Evolutionary conservation across 169 alveolate genomes (phyloP), one percentile per base, ranked within the genome.

Genomic region (Plasmodium inui): DNA sequence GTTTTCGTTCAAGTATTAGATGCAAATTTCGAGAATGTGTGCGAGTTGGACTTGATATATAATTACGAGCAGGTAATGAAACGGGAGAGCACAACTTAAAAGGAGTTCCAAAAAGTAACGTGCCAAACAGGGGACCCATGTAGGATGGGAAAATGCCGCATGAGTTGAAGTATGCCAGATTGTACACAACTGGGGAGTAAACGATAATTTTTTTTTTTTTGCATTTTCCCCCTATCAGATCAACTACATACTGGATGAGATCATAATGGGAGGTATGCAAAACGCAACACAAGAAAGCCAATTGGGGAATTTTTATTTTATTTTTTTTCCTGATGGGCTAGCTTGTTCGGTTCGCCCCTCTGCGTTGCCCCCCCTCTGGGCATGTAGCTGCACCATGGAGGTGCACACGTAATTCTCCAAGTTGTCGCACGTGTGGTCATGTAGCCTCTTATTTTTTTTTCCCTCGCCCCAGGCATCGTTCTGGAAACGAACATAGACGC

Each of bases 11-110:
- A 97, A 84, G 97, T 95, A 17, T 92, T 98, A 37, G 99, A 97
- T 89, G 95, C 96, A 44, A 92, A 96, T 83, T 98, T 97, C 89
- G 98, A 97, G 91, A 97, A 97, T 88, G 99, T 98, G 17, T 98
- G 99, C 89, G 99, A 98, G 92, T 96, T 98, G 4, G 99, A 97
- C 78, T 93, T 98, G 84, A 96, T 98, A 94, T 98, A 97, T 91
- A 97, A 98, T 92, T 97, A 97, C 84, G 99, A 98, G 55, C 97
- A 97, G 97, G 98, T 96, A 82, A 81, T 70, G 72, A 32, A 61
- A 26, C 55, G 30, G 32, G 32, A 14, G 32, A 32, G 28, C 6
- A 57, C 46, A 72, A 79, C 26, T n/a, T 39, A 3, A 61, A 37
- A 39, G 34, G 72, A 14, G 22, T 50, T 50, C 61, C 22, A 74